Evolutionary conservation across 148 eudicot species (phyloP).

Genomic region (Talinum fruticosum): DNA sequence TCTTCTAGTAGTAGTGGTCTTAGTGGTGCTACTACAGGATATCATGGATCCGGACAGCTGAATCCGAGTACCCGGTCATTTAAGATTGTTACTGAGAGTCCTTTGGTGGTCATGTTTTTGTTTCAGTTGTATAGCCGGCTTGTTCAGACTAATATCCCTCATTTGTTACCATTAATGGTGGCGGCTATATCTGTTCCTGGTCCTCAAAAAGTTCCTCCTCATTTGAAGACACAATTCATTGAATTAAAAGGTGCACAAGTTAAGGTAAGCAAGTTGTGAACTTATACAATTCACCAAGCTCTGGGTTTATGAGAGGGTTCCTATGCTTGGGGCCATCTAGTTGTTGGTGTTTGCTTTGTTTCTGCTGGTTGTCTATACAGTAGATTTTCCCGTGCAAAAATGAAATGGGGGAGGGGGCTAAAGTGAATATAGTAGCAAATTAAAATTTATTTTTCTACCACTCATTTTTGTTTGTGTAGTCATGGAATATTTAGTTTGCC

Average conservation of each 20-base stretch:
- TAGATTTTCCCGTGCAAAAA: not conserved
- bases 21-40: constrained; percentile 30
- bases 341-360: not conserved
- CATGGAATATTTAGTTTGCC: too few species aligned
- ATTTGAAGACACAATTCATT: constrained; percentile 72
- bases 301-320: not conserved
- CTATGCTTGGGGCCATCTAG: not conserved
- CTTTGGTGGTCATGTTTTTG: constrained; percentile 96
- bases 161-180: constrained; percentile 91
- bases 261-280: constrained; percentile 44
- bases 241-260: constrained; percentile 98
- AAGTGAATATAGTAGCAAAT: too few species aligned
- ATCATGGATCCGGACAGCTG: constrained; percentile 69
- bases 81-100: constrained; percentile 94
- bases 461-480: too few species aligned
- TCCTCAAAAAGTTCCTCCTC: constrained; percentile 90
- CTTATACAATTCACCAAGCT: not conserved
- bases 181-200: constrained; percentile 91
- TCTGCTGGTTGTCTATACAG: not conserved
- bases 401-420: too few species aligned
- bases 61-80: constrained; percentile 93
- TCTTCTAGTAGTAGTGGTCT: constrained; percentile 35
- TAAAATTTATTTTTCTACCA: too few species aligned
- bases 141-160: constrained; percentile 93
- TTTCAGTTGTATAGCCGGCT: constrained; percentile 92